These are phyloP conservation scores for Knoxdaviesia capensis DNA, from an alignment of 2,329 filamentous ascomycete species.

Conservation along the genomic window DNA sequence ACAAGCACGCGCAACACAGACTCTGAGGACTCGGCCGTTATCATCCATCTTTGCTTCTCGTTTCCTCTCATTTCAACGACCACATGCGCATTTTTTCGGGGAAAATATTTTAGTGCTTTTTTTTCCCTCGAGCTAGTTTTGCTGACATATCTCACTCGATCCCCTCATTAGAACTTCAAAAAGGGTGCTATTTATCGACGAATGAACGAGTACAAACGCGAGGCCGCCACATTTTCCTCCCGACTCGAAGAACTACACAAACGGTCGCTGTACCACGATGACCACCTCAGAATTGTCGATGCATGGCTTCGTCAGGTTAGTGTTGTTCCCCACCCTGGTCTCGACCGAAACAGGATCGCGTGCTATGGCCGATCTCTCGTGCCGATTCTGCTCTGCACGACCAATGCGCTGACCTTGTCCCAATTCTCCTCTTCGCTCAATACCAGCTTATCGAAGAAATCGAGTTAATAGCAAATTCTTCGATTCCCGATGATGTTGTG, in stretches of 20 bases:
- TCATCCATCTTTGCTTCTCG: no score
- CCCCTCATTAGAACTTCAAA: slow-evolving; percentile 48
- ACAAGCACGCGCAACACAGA: no score
- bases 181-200: slow-evolving; percentile 95
- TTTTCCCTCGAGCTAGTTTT: slow-evolving; percentile 1
- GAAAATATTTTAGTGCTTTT: no score
- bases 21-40: no score
- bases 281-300: slow-evolving; percentile 79
- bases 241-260: slow-evolving; percentile 67
- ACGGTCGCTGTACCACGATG: slow-evolving; percentile 65
- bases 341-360: no score
- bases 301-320: slow-evolving; percentile 84
- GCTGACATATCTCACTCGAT: slow-evolving; percentile 10
- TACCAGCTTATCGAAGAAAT: slow-evolving; percentile 43
- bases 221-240: slow-evolving; percentile 62
- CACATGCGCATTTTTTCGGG: no score
- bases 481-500: slow-evolving; percentile 20
- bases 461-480: slow-evolving; percentile 33
- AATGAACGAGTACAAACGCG: slow-evolving; percentile 94
- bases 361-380: no score
- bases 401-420: no score
- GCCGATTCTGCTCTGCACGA: no score
- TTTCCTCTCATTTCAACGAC: no score
- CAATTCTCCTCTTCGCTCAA: no score
- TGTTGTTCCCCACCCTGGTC: slow-evolving; percentile 4